phyloP scores from a whole-genome alignment of 2,329 filamentous ascomycete genomes.

The Blastomyces emzantsi region DNA sequence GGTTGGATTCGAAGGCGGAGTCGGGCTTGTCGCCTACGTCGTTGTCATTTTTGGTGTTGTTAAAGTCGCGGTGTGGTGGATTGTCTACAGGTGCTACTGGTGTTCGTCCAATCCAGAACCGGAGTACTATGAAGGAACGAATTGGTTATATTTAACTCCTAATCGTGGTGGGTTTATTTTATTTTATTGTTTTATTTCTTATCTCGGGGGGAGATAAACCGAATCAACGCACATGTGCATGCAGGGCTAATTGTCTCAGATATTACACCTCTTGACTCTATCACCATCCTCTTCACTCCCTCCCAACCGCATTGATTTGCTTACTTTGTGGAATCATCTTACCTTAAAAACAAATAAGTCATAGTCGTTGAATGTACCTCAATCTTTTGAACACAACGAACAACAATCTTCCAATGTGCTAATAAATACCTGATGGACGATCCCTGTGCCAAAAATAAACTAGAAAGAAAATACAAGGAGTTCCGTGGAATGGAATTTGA shows the following conservation, averaged over 20 bases:
- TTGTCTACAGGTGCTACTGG: background rate
- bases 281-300: background rate
- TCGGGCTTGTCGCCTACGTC: background rate
- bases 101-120: background rate
- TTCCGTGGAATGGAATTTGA: background rate
- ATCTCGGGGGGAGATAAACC: too few species aligned
- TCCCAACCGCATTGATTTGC: background rate
- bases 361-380: background rate
- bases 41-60: background rate
- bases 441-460: background rate
- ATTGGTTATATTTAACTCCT: background rate
- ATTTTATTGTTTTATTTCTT: background rate
- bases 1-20: background rate
- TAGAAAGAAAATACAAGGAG: background rate
- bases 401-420: background rate
- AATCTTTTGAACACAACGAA: background rate
- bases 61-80: background rate
- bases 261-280: background rate
- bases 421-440: background rate
- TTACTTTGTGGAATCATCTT: background rate
- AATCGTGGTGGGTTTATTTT: background rate
- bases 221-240: too few species aligned
- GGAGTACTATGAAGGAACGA: background rate
- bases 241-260: too few species aligned
- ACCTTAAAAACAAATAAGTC: background rate